Conservation (phyloP, 164 flowering plant genomes). For the Santalum album region DNA sequence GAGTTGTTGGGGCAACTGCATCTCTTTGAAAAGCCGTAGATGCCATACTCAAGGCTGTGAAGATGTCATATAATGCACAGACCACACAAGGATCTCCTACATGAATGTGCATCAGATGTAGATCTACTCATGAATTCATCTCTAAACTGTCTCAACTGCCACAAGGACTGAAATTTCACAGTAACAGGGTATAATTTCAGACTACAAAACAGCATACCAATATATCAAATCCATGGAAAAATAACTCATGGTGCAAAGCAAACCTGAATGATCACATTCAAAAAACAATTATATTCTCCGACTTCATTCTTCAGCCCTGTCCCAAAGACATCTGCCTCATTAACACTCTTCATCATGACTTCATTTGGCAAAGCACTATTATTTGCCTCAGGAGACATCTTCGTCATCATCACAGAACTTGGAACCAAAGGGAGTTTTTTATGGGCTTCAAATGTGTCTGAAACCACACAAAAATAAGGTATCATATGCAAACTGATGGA, state of each 20-base stretch:
- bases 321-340: slow-evolving; percentile 40
- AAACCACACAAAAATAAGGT: neutral
- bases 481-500: neutral
- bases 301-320: slow-evolving; percentile 82
- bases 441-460: slow-evolving; percentile 56
- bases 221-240: neutral
- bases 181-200: slow-evolving; percentile 11
- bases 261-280: slow-evolving; percentile 98
- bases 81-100: slow-evolving; percentile 94
- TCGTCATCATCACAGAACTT: slow-evolving; percentile 14
- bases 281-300: slow-evolving; percentile 97
- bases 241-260: slow-evolving; percentile 1
- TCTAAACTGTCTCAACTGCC: slow-evolving; percentile 80
- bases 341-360: slow-evolving; percentile 12
- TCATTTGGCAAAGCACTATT: slow-evolving; percentile 21
- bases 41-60: slow-evolving; percentile 56
- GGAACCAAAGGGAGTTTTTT: slow-evolving; percentile 29
- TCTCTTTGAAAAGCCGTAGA: slow-evolving; percentile 48
- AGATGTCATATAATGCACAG: slow-evolving; percentile 81
- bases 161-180: slow-evolving; percentile 59
- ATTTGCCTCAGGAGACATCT: slow-evolving; percentile 15
- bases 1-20: slow-evolving; percentile 77
- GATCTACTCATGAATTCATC: slow-evolving; percentile 72
- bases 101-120: slow-evolving; percentile 59
- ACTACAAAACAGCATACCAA: neutral